These are phyloP conservation scores for Chalciporus sphaerocephalus DNA, from an alignment of 768 basidiomycete species.

Conservation along the genomic window DNA sequence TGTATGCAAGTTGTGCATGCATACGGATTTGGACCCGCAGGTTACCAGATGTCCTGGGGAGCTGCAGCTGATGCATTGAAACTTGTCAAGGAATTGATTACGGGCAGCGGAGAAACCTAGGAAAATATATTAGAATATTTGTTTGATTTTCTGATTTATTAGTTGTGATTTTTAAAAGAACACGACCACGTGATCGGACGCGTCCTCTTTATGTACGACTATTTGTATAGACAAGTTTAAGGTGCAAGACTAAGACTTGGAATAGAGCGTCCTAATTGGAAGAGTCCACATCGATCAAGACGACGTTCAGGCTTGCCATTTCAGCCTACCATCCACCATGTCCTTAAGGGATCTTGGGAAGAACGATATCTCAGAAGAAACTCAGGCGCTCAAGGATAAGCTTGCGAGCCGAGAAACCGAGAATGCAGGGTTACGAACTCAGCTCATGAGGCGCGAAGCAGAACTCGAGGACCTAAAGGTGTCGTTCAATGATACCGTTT, in stretches of 20 bases:
- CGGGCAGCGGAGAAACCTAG: background rate
- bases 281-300: background rate
- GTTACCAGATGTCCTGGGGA: slow-evolving; percentile 43
- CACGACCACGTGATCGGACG: slow-evolving; percentile 33
- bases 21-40: slow-evolving; percentile 53
- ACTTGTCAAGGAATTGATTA: slow-evolving; percentile 18
- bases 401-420: slow-evolving; percentile 37
- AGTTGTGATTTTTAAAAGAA: too few relatives aligned
- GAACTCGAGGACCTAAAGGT: slow-evolving; percentile 34
- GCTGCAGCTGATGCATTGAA: slow-evolving; percentile 37
- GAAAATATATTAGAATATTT: background rate
- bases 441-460: slow-evolving; percentile 34
- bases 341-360: slow-evolving; percentile 38
- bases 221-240: slow-evolving; percentile 21
- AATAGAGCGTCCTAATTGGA: background rate
- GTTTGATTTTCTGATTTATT: too few relatives aligned
- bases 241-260: background rate
- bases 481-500: slow-evolving; percentile 33
- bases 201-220: slow-evolving; percentile 25
- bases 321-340: slow-evolving; percentile 25
- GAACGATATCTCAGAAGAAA: slow-evolving; percentile 38
- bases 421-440: slow-evolving; percentile 31
- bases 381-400: slow-evolving; percentile 33
- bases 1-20: slow-evolving; percentile 47
- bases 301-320: slow-evolving; percentile 3